phyloP scores from a whole-genome alignment of 2,329 filamentous ascomycete species.

The Fusarium sp. region DNA sequence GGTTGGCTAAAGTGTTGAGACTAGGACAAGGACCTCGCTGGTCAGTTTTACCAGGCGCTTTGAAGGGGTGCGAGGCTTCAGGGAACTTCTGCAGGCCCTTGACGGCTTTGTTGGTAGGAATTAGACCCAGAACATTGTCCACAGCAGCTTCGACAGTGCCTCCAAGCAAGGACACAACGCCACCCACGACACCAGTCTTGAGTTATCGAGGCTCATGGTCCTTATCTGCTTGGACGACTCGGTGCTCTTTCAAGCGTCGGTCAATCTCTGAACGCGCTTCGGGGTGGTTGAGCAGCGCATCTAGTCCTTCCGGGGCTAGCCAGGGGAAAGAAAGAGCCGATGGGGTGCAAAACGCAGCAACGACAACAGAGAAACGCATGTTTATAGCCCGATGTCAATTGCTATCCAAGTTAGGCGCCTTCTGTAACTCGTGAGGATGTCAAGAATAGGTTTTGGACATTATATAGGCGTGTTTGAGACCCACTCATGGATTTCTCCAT shows the following conservation, averaged over 20 bases:
- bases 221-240: not conserved
- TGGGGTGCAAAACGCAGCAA: constrained; percentile 9
- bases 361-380: constrained; percentile 7
- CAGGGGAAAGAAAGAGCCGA: constrained; percentile 18
- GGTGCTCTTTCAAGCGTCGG: constrained; percentile 7
- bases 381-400: not conserved
- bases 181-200: not conserved
- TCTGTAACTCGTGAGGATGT: too few relatives aligned
- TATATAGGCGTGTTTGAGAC: not conserved
- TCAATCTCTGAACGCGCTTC: constrained; percentile 21
- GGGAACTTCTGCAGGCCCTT: constrained; percentile 23
- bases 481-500: not conserved
- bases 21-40: constrained; percentile 23
- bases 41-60: constrained; percentile 4
- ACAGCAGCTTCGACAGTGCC: constrained; percentile 19
- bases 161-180: constrained; percentile 11
- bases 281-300: constrained; percentile 14
- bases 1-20: constrained; percentile 20
- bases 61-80: constrained; percentile 9
- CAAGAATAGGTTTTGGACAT: not conserved
- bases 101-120: constrained; percentile 25
- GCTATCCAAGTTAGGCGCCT: too few relatives aligned
- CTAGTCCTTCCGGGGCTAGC: constrained; percentile 10
- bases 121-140: constrained; percentile 12
- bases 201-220: not conserved